Conservation (phyloP, 495 filamentous ascomycete species). For the Aspergillus hancockii region DNA sequence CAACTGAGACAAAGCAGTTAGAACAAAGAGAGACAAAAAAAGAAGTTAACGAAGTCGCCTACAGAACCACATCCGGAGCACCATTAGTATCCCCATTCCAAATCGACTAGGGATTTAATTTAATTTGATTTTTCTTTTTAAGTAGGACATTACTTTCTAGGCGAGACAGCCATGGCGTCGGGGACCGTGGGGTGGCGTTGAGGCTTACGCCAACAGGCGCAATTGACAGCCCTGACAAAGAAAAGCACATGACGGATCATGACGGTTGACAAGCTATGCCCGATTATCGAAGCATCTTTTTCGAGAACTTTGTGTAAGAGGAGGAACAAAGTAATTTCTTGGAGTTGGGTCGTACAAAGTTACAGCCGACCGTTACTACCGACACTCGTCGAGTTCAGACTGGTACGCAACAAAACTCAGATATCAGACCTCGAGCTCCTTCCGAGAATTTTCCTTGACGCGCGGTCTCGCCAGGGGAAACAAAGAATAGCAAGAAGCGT, state of each 20-base stretch:
- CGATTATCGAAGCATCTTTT: constrained; percentile 14
- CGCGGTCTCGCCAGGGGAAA: background rate
- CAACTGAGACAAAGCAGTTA: background rate
- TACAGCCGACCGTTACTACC: background rate
- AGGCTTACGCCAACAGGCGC: background rate
- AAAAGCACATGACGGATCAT: constrained; percentile 11
- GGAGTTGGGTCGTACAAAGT: background rate
- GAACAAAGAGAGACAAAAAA: background rate
- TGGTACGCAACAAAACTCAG: background rate
- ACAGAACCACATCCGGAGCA: background rate
- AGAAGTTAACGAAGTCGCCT: background rate
- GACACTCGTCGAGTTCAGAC: background rate
- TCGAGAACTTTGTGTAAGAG: background rate
- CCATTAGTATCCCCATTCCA: background rate
- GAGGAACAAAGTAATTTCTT: background rate
- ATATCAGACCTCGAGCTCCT: background rate
- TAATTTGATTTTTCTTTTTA: background rate
- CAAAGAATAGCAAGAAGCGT: background rate
- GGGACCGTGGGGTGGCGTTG: background rate
- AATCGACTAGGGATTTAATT: background rate
- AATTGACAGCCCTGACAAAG: background rate
- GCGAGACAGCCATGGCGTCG: background rate
- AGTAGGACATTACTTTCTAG: background rate
- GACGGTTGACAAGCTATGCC: constrained; percentile 2
- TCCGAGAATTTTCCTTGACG: background rate